phyloP scores from a whole-genome alignment of 352 stramenopile species.

The Phytophthora podocarpi region DNA sequence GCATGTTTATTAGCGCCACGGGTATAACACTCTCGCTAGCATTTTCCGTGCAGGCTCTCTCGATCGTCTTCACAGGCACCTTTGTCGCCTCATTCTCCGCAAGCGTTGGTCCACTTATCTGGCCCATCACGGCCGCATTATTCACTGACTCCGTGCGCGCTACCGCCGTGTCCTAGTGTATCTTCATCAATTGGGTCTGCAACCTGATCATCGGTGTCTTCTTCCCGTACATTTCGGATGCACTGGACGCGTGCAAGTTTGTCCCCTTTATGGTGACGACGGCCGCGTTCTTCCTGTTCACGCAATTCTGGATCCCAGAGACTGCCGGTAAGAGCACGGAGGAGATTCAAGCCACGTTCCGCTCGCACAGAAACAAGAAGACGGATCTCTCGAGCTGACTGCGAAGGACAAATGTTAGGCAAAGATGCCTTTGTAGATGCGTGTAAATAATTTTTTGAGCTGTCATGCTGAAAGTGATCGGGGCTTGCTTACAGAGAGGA shows the following conservation, averaged over 20 bases:
- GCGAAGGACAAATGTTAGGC: too few species aligned
- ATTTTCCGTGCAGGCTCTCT: conserved; percentile 34
- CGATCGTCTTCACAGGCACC: conserved; percentile 54
- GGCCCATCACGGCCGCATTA: conserved; percentile 54
- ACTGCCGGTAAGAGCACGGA: conserved; percentile 62
- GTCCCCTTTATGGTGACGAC: conserved; percentile 56
- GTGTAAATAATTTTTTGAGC: too few species aligned
- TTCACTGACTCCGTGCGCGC: conserved; percentile 62
- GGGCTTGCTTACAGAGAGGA: too few species aligned
- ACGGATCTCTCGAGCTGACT: too few species aligned
- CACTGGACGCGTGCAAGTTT: conserved; percentile 46
- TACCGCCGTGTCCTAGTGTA: conserved; percentile 47
- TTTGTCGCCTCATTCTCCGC: conserved; percentile 54
- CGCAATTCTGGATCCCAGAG: conserved; percentile 47
- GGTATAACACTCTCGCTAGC: conserved; percentile 48
- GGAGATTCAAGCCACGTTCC: conserved; percentile 73
- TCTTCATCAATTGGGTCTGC: conserved; percentile 57
- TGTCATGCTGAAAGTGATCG: too few species aligned
- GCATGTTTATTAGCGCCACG: conserved; percentile 58
- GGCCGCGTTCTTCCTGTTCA: conserved; percentile 43
- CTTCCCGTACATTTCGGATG: conserved; percentile 64
- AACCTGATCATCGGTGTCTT: conserved; percentile 63
- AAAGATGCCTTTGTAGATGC: too few species aligned
- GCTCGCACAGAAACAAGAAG: too few species aligned
- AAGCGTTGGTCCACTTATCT: conserved; percentile 62